Conservation (phyloP, 805 yeast species). For the Lachancea meyersii region DNA sequence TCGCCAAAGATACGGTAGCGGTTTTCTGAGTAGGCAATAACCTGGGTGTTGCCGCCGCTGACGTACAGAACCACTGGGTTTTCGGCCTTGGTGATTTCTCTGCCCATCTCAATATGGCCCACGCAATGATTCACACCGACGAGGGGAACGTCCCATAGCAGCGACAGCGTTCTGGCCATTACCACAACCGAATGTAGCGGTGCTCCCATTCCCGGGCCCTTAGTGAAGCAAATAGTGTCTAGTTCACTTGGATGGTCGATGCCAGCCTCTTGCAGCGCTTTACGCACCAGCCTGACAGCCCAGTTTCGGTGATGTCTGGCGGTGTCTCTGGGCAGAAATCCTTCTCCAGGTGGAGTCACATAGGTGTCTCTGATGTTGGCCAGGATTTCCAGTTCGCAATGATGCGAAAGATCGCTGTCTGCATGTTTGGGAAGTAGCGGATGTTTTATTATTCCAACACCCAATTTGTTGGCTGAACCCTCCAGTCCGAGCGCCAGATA, state of each 20-base stretch:
- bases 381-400: constrained; percentile 66
- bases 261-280: constrained; percentile 57
- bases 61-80: constrained; percentile 96
- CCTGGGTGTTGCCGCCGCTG: constrained; percentile 98
- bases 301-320: constrained; percentile 95
- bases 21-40: constrained; percentile 91
- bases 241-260: constrained; percentile 43
- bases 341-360: constrained; percentile 96
- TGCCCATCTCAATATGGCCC: constrained; percentile 98
- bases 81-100: constrained; percentile 96
- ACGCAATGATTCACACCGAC: constrained; percentile 96
- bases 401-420: constrained; percentile 46
- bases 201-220: constrained; percentile 99
- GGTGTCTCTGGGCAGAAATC: constrained; percentile 92
- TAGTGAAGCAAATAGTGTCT: constrained; percentile 87
- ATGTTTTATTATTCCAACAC: constrained; percentile 87
- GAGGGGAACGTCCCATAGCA: constrained; percentile 75
- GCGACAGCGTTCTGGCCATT: constrained; percentile 80
- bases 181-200: constrained; percentile 90
- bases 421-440: constrained; percentile 27
- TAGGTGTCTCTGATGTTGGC: constrained; percentile 94
- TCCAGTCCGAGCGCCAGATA: constrained; percentile 86
- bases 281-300: constrained; percentile 73
- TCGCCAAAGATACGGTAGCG: constrained; percentile 98
- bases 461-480: constrained; percentile 95